A percentile compares a stretch with the other conserved stretches of the same genome.
Evolutionary conservation across 179 eudicot species (phyloP).

Genomic region (Vitellaria paradoxa): DNA sequence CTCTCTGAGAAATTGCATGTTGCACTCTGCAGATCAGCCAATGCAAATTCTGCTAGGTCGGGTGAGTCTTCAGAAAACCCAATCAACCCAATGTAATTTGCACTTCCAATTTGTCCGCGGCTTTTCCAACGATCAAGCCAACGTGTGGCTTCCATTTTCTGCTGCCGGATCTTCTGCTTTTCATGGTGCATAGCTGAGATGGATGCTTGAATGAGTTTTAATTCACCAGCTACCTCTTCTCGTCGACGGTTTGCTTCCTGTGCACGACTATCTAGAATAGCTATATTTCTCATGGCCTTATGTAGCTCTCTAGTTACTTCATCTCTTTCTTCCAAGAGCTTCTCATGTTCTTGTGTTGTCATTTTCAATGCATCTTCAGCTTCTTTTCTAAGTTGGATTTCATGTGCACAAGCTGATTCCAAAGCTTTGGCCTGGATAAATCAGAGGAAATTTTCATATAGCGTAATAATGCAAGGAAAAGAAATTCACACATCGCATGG

Average conservation of each 20-base stretch:
- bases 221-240: constrained; percentile 64
- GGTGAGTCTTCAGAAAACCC: constrained; percentile 35
- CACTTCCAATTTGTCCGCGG: constrained; percentile 36
- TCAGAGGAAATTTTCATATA: constrained; percentile 4
- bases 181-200: constrained; percentile 48
- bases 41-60: constrained; percentile 59
- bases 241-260: constrained; percentile 58
- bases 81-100: constrained; percentile 23
- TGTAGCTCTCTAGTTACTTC: constrained; percentile 48
- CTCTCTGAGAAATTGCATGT: constrained; percentile 82
- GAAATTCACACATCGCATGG: neutral
- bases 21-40: constrained; percentile 67
- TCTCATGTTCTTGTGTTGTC: constrained; percentile 54
- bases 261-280: constrained; percentile 59
- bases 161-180: constrained; percentile 55
- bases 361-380: constrained; percentile 52
- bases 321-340: constrained; percentile 45
- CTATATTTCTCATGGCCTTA: constrained; percentile 64
- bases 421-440: constrained; percentile 52
- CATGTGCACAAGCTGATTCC: constrained; percentile 39
- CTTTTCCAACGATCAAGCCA: constrained; percentile 81
- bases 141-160: constrained; percentile 57
- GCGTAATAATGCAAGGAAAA: neutral
- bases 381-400: constrained; percentile 50
- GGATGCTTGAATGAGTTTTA: constrained; percentile 55